phyloP scores from a whole-genome alignment of 164 flowering plant species.

The Vitis amurensis region DNA sequence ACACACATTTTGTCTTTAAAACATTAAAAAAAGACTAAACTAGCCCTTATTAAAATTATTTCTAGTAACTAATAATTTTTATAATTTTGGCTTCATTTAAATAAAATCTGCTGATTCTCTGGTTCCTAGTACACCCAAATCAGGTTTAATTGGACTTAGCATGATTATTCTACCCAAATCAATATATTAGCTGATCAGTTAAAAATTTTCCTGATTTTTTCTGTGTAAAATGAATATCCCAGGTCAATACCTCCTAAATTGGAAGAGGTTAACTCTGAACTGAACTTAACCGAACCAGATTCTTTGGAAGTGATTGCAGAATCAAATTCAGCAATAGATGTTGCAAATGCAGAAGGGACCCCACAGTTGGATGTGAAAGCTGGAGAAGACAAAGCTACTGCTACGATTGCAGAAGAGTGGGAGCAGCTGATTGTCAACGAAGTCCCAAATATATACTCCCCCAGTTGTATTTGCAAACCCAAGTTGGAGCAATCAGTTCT shows the following conservation, averaged over 20 bases:
- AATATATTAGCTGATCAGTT: background rate
- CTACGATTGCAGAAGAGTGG: conserved; percentile 65
- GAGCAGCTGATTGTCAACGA: conserved; percentile 66
- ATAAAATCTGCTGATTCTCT: background rate
- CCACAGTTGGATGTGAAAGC: conserved; percentile 9
- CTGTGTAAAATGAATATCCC: conserved; percentile 6
- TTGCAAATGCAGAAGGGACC: conserved; percentile 21
- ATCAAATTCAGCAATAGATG: conserved; percentile 16
- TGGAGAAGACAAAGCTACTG: conserved; percentile 24
- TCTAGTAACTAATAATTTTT: background rate
- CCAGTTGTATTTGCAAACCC: conserved; percentile 31
- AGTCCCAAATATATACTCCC: conserved; percentile 38
- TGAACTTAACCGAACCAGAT: conserved; percentile 21
- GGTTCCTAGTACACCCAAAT: too few relatives aligned
- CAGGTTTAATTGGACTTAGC: too few relatives aligned
- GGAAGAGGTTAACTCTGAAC: conserved; percentile 17
- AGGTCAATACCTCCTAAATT: conserved; percentile 46
- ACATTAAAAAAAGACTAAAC: too few relatives aligned
- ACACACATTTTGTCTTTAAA: too few relatives aligned
- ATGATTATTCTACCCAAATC: background rate
- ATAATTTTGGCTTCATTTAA: background rate
- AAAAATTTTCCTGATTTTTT: background rate
- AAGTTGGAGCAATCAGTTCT: conserved; percentile 24
- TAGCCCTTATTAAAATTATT: too few relatives aligned
- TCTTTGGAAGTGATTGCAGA: conserved; percentile 13